Percentiles rank a stretch among this genome's conserved stretches.
Evolutionary conservation across 495 filamentous ascomycete species (phyloP).

Genomic region (Aspergillus affinis): DNA sequence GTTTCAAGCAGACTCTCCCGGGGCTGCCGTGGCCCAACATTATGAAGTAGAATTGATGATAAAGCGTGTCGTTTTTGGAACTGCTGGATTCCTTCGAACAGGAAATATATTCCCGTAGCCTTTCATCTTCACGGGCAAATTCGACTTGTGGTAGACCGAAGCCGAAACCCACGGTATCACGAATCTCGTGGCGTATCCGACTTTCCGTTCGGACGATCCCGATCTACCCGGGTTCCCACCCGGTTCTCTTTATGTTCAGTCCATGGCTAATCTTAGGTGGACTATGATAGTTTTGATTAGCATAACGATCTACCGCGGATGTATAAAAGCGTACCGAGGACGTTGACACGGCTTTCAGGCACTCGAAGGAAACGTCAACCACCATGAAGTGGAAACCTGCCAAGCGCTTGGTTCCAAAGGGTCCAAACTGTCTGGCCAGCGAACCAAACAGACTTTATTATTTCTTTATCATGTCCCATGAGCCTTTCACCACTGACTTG

Average conservation of each 20-base stretch:
- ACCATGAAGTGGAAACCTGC: not conserved
- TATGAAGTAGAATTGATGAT: not conserved
- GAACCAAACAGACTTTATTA: not conserved
- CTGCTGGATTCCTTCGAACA: not conserved
- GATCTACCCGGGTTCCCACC: constrained; percentile 9
- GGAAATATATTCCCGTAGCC: not conserved
- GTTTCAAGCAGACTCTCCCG: not conserved
- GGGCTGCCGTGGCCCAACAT: not conserved
- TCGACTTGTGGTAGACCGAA: not conserved
- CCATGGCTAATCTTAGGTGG: not conserved
- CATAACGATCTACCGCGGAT: not conserved
- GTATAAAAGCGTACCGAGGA: not conserved
- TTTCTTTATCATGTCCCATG: not conserved
- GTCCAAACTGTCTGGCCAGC: not conserved
- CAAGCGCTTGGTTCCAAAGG: not conserved
- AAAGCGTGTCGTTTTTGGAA: not conserved
- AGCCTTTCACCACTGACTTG: not conserved
- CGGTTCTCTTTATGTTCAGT: not conserved
- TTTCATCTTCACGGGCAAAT: no score
- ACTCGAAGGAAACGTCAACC: not conserved
- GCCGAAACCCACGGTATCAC: constrained; percentile 2
- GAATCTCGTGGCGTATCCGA: constrained; percentile 3
- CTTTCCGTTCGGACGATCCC: constrained; percentile 5
- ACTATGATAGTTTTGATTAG: not conserved
- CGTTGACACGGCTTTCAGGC: not conserved